Evolutionary conservation across 2,329 filamentous ascomycete genomes (phyloP).

Genomic region (Fusarium armeniacum): DNA sequence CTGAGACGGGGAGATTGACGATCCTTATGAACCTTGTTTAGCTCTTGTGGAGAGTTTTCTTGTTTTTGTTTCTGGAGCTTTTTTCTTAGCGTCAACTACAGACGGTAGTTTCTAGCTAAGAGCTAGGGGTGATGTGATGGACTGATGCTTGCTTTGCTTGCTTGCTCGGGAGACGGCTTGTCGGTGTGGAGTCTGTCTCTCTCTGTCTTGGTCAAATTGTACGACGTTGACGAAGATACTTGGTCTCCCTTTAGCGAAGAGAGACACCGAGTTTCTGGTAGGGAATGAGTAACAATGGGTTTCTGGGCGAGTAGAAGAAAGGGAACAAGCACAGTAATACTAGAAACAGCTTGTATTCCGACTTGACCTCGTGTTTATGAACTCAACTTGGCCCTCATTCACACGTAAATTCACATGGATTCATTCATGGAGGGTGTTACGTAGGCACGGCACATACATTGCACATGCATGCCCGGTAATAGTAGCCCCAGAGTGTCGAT

Average conservation of each 20-base stretch:
- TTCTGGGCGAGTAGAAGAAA: background rate
- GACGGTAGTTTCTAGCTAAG: constrained; percentile 5
- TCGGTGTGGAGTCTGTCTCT: constrained; percentile 31
- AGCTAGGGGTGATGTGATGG: constrained; percentile 38
- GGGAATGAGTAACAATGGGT: constrained; percentile 1
- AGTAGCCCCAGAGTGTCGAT: background rate
- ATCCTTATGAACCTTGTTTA: constrained; percentile 35
- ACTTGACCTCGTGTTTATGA: constrained; percentile 21
- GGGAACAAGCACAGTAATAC: background rate
- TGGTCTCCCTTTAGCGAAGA: constrained; percentile 19
- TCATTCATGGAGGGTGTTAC: constrained; percentile 26
- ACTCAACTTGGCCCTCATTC: constrained; percentile 4
- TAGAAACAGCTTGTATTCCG: constrained; percentile 11
- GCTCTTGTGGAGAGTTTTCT: constrained; percentile 31
- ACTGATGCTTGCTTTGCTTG: constrained; percentile 12
- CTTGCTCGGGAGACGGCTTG: constrained; percentile 32
- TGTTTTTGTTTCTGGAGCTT: constrained; percentile 42
- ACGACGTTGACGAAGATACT: constrained; percentile 18
- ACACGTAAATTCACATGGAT: background rate
- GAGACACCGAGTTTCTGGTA: constrained; percentile 15
- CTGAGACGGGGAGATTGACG: constrained; percentile 28
- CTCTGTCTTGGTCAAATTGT: constrained; percentile 33
- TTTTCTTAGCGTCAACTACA: constrained; percentile 27
- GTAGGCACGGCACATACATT: constrained; percentile 16
- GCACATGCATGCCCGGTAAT: background rate